Conservation (phyloP, 2,329 filamentous ascomycete genomes). For the Xylariaceae sp. region DNA sequence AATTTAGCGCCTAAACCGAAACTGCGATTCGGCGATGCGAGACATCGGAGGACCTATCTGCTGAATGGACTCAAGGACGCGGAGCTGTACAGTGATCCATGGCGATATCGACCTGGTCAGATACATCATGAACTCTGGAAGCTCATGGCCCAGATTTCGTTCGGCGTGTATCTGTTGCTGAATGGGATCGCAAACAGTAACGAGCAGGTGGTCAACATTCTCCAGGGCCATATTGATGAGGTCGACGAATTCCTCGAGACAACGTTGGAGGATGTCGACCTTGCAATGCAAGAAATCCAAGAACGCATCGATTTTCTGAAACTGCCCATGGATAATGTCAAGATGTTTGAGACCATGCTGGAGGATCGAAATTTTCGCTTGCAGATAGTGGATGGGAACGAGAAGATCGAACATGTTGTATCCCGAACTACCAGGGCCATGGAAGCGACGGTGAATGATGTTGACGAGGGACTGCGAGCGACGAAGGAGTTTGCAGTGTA, state of each 20-base stretch:
- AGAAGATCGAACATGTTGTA: constrained; percentile 88
- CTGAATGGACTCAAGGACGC: constrained; percentile 70
- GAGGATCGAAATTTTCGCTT: constrained; percentile 80
- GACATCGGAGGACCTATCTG: constrained; percentile 65
- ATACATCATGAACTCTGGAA: constrained; percentile 87
- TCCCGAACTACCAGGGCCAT: constrained; percentile 76
- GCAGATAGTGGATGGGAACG: constrained; percentile 83
- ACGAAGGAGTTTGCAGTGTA: constrained; percentile 78
- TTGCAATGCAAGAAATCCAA: constrained; percentile 77
- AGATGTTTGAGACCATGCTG: constrained; percentile 84
- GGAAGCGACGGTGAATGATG: constrained; percentile 76
- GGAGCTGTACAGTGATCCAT: constrained; percentile 71
- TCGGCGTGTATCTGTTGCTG: constrained; percentile 86
- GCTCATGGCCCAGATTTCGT: constrained; percentile 87
- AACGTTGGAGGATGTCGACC: constrained; percentile 79
- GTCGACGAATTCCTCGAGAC: constrained; percentile 89
- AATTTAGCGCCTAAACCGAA: constrained; percentile 52
- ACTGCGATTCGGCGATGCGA: constrained; percentile 58
- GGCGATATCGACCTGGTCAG: constrained; percentile 76
- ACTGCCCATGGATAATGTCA: constrained; percentile 79
- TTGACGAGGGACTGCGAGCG: constrained; percentile 75
- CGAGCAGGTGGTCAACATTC: constrained; percentile 81
- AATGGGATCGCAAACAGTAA: constrained; percentile 87
- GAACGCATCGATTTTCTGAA: constrained; percentile 80
- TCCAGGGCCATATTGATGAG: constrained; percentile 91